A percentile compares a stretch with the other conserved stretches of the same genome.
Conservation (phyloP, 202 grass and related monocot species). For the Cymbopogon flexuosus region DNA sequence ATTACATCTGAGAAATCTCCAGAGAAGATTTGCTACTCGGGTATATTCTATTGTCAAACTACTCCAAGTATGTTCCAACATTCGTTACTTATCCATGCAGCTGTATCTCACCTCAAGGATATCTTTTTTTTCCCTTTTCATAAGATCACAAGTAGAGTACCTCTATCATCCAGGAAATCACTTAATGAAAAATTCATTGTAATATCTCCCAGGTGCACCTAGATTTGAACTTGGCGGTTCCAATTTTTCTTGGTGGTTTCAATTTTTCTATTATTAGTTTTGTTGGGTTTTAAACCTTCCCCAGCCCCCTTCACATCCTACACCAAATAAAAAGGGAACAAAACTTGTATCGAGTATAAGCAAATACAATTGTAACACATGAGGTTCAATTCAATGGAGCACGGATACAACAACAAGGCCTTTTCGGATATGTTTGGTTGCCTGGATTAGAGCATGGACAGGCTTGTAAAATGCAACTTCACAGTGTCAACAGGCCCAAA, state of each 20-base stretch:
- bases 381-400: neutral
- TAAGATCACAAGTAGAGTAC: neutral
- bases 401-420: neutral
- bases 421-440: neutral
- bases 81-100: neutral
- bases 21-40: neutral
- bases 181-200: neutral
- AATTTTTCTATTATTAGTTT: conserved; percentile 4
- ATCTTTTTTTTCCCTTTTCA: neutral
- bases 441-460: neutral
- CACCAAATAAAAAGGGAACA: neutral
- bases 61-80: conserved; percentile 25
- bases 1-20: conserved; percentile 9
- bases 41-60: neutral
- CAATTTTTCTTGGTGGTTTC: neutral
- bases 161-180: conserved; percentile 21
- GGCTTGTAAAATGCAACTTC: neutral
- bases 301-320: neutral
- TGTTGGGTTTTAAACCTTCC: neutral
- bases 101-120: neutral
- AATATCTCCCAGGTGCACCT: neutral
- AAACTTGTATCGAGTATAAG: neutral
- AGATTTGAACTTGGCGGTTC: neutral
- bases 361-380: conserved; percentile 1
- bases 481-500: neutral